A percentile compares a stretch with the other conserved stretches of the same genome.
phyloP scores from a whole-genome alignment of 495 filamentous ascomycete genomes.

The Elasticomyces elasticus region DNA sequence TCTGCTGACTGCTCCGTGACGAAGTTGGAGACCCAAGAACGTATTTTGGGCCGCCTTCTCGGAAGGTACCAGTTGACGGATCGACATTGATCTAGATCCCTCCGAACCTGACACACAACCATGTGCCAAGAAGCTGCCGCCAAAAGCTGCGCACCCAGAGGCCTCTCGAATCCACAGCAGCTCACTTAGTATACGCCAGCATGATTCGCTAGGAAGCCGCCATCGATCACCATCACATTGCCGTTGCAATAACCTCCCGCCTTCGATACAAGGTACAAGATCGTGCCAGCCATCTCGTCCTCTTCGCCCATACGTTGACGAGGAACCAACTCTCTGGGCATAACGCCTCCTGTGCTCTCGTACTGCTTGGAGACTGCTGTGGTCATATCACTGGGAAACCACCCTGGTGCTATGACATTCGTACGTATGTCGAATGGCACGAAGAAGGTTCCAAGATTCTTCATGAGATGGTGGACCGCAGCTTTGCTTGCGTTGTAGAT shows the following conservation, averaged over 20 bases:
- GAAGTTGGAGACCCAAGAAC: too few species aligned
- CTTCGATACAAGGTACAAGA: constrained; percentile 28
- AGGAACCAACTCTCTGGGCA: constrained; percentile 18
- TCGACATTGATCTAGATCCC: too few species aligned
- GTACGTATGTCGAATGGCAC: constrained; percentile 28
- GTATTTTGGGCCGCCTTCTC: too few species aligned
- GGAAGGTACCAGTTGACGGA: too few species aligned
- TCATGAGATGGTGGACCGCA: constrained; percentile 27
- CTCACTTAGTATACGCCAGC: constrained; percentile 23
- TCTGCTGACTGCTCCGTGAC: too few species aligned
- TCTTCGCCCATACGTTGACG: constrained; percentile 24
- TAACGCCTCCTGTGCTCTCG: constrained; percentile 13
- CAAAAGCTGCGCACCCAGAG: background rate
- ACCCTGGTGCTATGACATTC: constrained; percentile 23
- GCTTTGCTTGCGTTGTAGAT: constrained; percentile 27
- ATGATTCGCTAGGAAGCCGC: constrained; percentile 28
- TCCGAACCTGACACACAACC: background rate
- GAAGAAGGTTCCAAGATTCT: constrained; percentile 29
- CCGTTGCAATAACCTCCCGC: constrained; percentile 33
- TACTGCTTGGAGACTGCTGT: constrained; percentile 13
- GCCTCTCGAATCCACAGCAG: background rate
- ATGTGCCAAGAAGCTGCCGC: background rate
- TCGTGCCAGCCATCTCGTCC: constrained; percentile 31
- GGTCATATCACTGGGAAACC: constrained; percentile 29
- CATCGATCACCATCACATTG: constrained; percentile 29